Evolutionary conservation across 768 basidiomycete genomes (phyloP).

Genomic region (Mycena indigotica): DNA sequence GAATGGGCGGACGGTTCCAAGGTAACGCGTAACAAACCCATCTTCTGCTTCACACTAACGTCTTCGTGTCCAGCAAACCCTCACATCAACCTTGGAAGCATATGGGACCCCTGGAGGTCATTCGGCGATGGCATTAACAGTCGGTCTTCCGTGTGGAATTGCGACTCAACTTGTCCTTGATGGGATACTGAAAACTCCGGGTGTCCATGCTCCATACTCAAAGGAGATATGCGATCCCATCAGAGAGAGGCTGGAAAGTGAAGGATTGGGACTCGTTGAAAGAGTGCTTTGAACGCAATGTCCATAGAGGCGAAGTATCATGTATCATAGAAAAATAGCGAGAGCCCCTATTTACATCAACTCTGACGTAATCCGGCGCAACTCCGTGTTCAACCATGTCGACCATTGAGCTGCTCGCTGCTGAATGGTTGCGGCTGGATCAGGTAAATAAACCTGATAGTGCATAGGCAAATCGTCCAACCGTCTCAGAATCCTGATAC

Average conservation of each 20-base stretch:
- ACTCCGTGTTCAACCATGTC: not conserved
- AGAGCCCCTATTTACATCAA: too few relatives aligned
- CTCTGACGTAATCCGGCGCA: too few relatives aligned
- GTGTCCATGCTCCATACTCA: constrained; percentile 85
- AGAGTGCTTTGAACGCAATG: constrained; percentile 51
- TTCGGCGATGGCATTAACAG: constrained; percentile 90
- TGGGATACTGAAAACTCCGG: constrained; percentile 74
- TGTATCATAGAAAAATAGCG: not conserved
- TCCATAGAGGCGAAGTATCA: not conserved
- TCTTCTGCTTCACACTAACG: not conserved
- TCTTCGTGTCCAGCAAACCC: constrained; percentile 57
- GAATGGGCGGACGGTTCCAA: constrained; percentile 82
- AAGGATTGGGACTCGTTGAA: constrained; percentile 77
- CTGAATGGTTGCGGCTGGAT: constrained; percentile 42
- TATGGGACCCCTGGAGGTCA: constrained; percentile 81
- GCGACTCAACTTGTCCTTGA: constrained; percentile 91
- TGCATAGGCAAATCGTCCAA: constrained; percentile 1
- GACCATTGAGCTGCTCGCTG: constrained; percentile 29
- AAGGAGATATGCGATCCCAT: constrained; percentile 83
- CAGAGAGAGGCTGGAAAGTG: constrained; percentile 63
- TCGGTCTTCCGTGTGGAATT: constrained; percentile 93
- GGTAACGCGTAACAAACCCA: too few relatives aligned
- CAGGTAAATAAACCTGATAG: constrained; percentile 27
- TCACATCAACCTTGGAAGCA: constrained; percentile 89
- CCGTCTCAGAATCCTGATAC: constrained; percentile 51